Evolutionary conservation across 192 early-diverging fungal genomes (phyloP), one percentile per base, ranked within the genome.

Genomic region (Entomortierella chlamydospora): DNA sequence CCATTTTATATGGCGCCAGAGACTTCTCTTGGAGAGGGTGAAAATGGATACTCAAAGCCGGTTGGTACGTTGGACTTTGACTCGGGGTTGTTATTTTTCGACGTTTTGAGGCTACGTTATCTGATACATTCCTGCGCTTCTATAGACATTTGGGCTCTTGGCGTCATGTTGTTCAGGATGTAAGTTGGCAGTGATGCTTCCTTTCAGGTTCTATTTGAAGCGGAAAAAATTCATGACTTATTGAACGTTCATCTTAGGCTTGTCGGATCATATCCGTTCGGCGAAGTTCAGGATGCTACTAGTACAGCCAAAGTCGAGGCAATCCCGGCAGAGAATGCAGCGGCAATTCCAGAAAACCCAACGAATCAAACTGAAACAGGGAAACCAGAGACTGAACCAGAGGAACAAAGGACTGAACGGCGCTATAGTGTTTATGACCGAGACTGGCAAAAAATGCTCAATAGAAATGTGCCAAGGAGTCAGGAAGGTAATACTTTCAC

Each of bases 131-230:
- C n/a, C 12, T 22, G 6, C 55, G 29, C 26, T 4, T 37, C 3
- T 34, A 23, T 54, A 74, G 76, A 79, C 49, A 52, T 79, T 15
- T 79, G 76, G 76, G 47, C 76, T 20, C 23, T 79, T 4, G 76
- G 76, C 1, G 57, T 66, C 11, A 3, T 79, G 25, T 68, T 79
- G 7, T 79, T 70, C 52, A 64, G 52, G 29, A 70, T 79, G 76
- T 74, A 73, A 60, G 71, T 61, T 13, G 31, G 9, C 1, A 54
- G 25, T 4, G 25, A 49, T 37, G 8, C 15, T 54, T 11, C 1
- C 22, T 55, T 47, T 10, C 9, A 62, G 26, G 50, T 7, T 52
- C 28, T 30, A 3, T 18, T 31, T n/a, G 7, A 25, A 20, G 43
- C 9, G 18, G 7, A 17, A 10, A 23, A 22, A 28, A 9, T 54